Conservation (phyloP, 148 eudicot species). For the Persicaria tinctoria region DNA sequence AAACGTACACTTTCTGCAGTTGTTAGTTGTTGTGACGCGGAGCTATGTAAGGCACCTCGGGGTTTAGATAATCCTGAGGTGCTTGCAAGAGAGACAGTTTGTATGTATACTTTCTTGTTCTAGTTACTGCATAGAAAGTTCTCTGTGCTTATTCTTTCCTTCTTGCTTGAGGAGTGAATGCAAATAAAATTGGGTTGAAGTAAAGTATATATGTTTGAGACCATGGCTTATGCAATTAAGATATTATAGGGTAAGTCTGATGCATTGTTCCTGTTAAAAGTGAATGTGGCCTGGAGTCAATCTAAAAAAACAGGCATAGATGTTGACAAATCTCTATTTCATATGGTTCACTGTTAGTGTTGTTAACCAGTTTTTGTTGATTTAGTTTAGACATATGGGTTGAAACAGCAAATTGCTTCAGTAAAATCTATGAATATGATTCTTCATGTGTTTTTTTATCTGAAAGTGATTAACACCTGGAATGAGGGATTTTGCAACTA, state of each 20-base stretch:
- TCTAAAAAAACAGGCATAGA: too few relatives aligned
- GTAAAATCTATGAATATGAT: too few relatives aligned
- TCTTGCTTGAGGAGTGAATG: neutral
- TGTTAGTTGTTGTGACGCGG: conserved; percentile 40
- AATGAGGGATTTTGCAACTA: too few relatives aligned
- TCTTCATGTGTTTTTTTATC: too few relatives aligned
- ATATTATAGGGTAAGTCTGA: too few relatives aligned
- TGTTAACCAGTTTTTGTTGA: neutral
- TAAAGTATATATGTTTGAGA: neutral
- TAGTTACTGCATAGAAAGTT: neutral
- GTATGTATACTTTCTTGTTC: conserved; percentile 18
- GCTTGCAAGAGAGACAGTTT: conserved; percentile 32
- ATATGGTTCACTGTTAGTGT: too few relatives aligned
- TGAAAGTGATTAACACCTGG: too few relatives aligned
- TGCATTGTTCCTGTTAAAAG: too few relatives aligned
- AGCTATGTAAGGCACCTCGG: conserved; percentile 25
- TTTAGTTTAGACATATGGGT: neutral
- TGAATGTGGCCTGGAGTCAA: too few relatives aligned
- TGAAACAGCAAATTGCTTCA: neutral
- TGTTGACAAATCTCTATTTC: too few relatives aligned
- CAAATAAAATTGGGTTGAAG: neutral
- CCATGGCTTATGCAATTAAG: neutral
- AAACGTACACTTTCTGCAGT: conserved; percentile 31
- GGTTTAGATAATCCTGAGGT: conserved; percentile 28
- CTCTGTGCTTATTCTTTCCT: neutral